Base-by-base conservation (phyloP, 768 basidiomycete species). In the Kondoa malvinella region DNA sequence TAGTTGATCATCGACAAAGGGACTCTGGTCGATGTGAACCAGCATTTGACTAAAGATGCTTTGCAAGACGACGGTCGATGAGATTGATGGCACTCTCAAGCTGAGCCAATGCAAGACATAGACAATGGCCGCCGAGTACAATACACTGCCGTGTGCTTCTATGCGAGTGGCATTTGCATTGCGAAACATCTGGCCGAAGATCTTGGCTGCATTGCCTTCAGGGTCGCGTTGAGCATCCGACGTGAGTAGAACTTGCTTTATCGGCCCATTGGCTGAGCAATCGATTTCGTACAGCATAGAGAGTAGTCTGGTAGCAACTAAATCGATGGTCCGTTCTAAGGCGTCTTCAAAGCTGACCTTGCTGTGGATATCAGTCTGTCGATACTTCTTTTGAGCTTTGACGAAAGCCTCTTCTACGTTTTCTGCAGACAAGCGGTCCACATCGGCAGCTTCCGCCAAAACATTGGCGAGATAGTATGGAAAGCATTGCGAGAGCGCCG, bases 1-100 rank as follows among this genome's bases (percentile, higher is more conserved):
- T 56, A 84, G 76, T 74, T 92, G 88, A 75, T 94, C 89, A 75
- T 89, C 88, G 69, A 94, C 82, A 50, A 95, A 80, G 25, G 85
- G 85, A 0, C 84, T 83, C 12, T 77, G 76, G 68, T 87, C 82
- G 8, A 90, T 78, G 56, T 81, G 80, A 3, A 84, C 81, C 70
- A 92, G 84, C 16, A 94, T 17, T 34, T 33, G 80, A 64, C 83
- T 82, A 68, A 87, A 86, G 30, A 89, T 76, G 66, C 88, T 82
- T 69, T 92, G 89, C 75, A 88, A 92, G 2, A 85, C 83, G 62
- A 83, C 82, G n/a, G 78, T 77, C 29, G 77, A 77, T 56, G 82
- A 78, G 25, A 81, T 80, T 16, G 78, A 75, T 2, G 80, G 76
- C 3, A 80, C 76, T 25, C 78, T 77, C 12, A 73, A 73, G 26